A percentile compares a stretch with the other conserved stretches of the same genome.
Conservation (phyloP, 768 basidiomycete genomes). For the Chalciporus pseudorubinellus region DNA sequence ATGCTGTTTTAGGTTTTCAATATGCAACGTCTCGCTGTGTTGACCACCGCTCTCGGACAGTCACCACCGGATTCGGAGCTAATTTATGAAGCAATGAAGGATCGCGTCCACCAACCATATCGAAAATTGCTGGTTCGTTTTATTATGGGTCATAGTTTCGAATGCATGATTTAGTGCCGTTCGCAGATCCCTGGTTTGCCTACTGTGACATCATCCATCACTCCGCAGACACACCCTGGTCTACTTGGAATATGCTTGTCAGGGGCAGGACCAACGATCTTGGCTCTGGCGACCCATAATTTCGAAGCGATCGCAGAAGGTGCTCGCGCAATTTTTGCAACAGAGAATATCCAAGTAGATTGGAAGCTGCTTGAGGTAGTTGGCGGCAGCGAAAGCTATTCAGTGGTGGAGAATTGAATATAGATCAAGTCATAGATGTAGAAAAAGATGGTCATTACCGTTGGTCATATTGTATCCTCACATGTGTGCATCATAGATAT, state of each 20-base stretch:
- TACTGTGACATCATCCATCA: constrained; percentile 85
- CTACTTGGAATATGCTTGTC: constrained; percentile 96
- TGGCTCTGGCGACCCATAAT: constrained; percentile 85
- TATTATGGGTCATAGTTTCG: background rate
- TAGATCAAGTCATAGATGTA: background rate
- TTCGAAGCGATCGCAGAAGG: constrained; percentile 86
- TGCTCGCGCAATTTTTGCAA: constrained; percentile 70
- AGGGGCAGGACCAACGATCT: constrained; percentile 95
- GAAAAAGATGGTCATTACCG: constrained; percentile 19
- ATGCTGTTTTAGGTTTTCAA: constrained; percentile 83
- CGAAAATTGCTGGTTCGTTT: constrained; percentile 74
- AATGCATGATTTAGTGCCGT: background rate
- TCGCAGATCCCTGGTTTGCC: constrained; percentile 91
- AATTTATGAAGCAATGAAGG: constrained; percentile 99
- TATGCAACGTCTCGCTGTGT: constrained; percentile 90
- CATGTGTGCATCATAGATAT: constrained; percentile 25
- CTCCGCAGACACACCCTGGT: constrained; percentile 89
- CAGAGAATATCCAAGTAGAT: constrained; percentile 75
- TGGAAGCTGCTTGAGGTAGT: constrained; percentile 83
- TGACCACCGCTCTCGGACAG: constrained; percentile 89
- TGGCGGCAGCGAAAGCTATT: constrained; percentile 37
- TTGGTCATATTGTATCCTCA: constrained; percentile 15
- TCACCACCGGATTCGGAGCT: constrained; percentile 91
- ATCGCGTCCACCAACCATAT: constrained; percentile 96
- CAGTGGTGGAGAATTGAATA: constrained; percentile 14